Conservation (phyloP, 192 early-diverging fungal genomes). For the Podochytrium sp. region DNA sequence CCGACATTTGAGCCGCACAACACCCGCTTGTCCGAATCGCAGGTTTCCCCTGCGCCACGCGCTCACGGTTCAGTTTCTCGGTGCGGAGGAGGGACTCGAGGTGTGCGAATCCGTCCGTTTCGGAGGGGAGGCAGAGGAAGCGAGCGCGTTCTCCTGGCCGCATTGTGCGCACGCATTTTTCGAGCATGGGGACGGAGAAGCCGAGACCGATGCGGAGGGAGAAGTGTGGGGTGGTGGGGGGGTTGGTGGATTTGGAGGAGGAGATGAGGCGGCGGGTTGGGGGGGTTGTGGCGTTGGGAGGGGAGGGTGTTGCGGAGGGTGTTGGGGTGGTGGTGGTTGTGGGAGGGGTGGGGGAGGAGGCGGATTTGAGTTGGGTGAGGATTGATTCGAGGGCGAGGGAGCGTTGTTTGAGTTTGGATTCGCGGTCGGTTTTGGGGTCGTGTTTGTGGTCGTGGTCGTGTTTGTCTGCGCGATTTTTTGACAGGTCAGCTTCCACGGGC, state of each 20-base stretch:
- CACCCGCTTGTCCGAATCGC: conserved; percentile 43
- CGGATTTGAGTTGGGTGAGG: conserved; percentile 23
- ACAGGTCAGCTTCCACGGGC: neutral
- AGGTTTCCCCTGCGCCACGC: conserved; percentile 40
- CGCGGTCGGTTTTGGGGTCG: neutral
- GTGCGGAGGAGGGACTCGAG: conserved; percentile 53
- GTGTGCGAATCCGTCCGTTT: conserved; percentile 51
- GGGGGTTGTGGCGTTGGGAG: neutral
- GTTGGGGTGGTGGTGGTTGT: conserved; percentile 6
- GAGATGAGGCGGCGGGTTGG: conserved; percentile 37
- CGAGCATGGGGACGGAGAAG: conserved; percentile 53
- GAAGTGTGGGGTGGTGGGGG: conserved; percentile 41
- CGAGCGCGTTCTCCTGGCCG: conserved; percentile 44
- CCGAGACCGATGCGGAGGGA: conserved; percentile 55
- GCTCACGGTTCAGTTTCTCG: conserved; percentile 44
- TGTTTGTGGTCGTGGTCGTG: conserved; percentile 20
- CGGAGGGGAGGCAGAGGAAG: conserved; percentile 51
- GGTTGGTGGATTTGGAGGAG: conserved; percentile 41
- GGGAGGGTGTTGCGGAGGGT: neutral
- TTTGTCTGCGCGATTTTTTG: neutral
- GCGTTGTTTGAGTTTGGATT: conserved; percentile 10
- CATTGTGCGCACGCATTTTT: conserved; percentile 55
- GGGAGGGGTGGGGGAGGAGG: neutral
- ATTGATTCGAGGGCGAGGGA: conserved; percentile 14
- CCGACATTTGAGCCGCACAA: conserved; percentile 37